Evolutionary conservation across 148 eudicot genomes (phyloP), one percentile per base, ranked within the genome.

Genomic region (Limonium bicolor): DNA sequence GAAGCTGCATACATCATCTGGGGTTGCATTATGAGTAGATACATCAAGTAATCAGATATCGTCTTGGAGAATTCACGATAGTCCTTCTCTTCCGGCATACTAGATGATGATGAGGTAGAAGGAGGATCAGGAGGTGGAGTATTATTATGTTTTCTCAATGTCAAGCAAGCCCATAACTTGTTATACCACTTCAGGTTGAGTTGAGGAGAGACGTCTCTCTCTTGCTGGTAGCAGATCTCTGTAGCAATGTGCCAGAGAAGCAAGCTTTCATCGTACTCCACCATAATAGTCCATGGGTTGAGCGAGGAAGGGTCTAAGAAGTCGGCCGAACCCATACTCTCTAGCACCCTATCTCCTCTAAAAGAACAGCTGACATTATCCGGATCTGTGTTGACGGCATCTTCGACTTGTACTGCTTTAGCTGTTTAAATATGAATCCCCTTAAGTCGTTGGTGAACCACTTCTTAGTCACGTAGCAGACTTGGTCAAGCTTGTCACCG

Each of bases 241-340:
- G 83, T 76, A 0, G 77, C 77, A 12, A 76, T 54, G 53, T 76
- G 83, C 78, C 83, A 73, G 18, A 65, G 15, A 0, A 68, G 51
- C 42, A 76, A 41, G 52, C 64, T 55, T 48, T 76, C 71, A 18
- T 71, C 82, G 35, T 50, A 76, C 39, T 76, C 69, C 3, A 62
- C 59, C 0, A 54, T 61, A 7, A 16, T 21, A 36, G 59, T 44
- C 63, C 61, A 73, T 0, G n/a, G 41, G 6, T 54, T 48, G 40
- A 36, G 51, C 46, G 61, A 61, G 12, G 49, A 45, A 58, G 69
- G 63, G 24, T 63, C 68, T 18, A 53, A 45, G n/a, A n/a, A n/a
- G n/a, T n/a, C n/a, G n/a, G n/a, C n/a, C n/a, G n/a, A n/a, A n/a
- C n/a, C n/a, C n/a, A n/a, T n/a, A n/a, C n/a, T n/a, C n/a, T n/a